A percentile compares a stretch with the other conserved stretches of the same genome.
phyloP scores from a whole-genome alignment of 176 grass and related monocot species.

The Dactylis glomerata region DNA sequence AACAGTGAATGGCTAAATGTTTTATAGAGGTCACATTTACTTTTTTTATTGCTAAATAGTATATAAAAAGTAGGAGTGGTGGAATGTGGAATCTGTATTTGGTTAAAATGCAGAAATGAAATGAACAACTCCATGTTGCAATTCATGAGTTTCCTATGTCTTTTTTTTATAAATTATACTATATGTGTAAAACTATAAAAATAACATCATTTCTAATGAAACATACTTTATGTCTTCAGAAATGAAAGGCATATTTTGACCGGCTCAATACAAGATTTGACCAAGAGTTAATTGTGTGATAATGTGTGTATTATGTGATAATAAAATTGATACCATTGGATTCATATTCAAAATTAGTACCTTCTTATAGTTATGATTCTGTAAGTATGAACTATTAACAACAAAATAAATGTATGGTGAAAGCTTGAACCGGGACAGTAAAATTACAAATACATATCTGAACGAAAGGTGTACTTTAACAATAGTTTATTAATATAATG shows the following conservation, averaged over 20 bases:
- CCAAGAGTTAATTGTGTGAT: neutral
- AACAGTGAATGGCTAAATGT: neutral
- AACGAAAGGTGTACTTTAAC: neutral
- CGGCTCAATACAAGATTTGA: neutral
- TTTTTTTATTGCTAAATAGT: neutral
- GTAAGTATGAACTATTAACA: neutral
- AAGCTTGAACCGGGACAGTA: neutral
- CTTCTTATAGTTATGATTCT: neutral
- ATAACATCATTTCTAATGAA: neutral
- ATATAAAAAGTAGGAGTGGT: neutral
- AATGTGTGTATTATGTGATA: neutral
- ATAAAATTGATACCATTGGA: neutral
- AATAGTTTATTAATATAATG: neutral
- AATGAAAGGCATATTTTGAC: neutral
- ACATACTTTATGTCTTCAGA: accelerated
- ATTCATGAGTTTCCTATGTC: neutral
- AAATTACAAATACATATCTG: neutral
- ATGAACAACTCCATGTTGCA: neutral
- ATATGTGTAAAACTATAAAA: neutral
- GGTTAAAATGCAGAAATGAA: neutral
- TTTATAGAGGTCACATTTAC: neutral
- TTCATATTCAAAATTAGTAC: neutral
- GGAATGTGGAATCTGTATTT: neutral
- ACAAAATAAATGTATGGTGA: neutral
- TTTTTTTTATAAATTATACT: neutral